phyloP scores from a whole-genome alignment of 805 yeast genomes.

The Cyberlindnera subsufficiens region DNA sequence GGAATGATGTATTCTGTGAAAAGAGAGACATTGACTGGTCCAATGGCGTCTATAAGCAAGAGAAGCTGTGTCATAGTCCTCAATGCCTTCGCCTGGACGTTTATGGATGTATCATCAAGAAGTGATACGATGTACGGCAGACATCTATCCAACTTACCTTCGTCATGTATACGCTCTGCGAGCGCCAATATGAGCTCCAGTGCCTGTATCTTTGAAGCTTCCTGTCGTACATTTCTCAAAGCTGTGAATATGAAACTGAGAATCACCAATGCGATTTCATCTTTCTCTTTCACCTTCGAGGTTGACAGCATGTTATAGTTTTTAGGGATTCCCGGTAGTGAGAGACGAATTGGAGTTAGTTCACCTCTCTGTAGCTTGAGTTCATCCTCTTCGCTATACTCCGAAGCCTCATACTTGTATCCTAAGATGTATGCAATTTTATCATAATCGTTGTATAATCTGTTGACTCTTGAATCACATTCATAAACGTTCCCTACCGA shows the following conservation, averaged over 20 bases:
- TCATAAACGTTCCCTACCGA: slow-evolving; percentile 29
- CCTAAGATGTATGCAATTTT: slow-evolving; percentile 37
- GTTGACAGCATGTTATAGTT: slow-evolving; percentile 38
- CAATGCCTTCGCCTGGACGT: slow-evolving; percentile 64
- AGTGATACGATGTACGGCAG: slow-evolving; percentile 75
- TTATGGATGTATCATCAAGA: slow-evolving; percentile 59
- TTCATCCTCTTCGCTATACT: slow-evolving; percentile 1
- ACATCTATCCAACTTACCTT: slow-evolving; percentile 77
- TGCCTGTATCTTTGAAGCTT: slow-evolving; percentile 58
- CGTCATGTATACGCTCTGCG: slow-evolving; percentile 74
- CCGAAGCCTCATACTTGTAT: slow-evolving; percentile 21
- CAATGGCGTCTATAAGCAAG: slow-evolving; percentile 53
- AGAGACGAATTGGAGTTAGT: slow-evolving; percentile 34
- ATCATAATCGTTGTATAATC: slow-evolving; percentile 54
- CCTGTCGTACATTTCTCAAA: slow-evolving; percentile 53
- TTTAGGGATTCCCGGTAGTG: slow-evolving; percentile 46
- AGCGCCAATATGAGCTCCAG: slow-evolving; percentile 72
- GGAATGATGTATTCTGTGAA: slow-evolving; percentile 84
- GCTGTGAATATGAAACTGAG: slow-evolving; percentile 55
- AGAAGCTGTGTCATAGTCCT: slow-evolving; percentile 63
- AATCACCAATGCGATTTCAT: slow-evolving; percentile 50
- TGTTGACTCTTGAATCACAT: slow-evolving; percentile 53
- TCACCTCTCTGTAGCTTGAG: slow-evolving; percentile 9
- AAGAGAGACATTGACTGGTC: slow-evolving; percentile 68
- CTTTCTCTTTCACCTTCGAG: slow-evolving; percentile 24